Evolutionary conservation across 768 basidiomycete genomes (phyloP).

Genomic region (Pleurotus citrinopileatus): DNA sequence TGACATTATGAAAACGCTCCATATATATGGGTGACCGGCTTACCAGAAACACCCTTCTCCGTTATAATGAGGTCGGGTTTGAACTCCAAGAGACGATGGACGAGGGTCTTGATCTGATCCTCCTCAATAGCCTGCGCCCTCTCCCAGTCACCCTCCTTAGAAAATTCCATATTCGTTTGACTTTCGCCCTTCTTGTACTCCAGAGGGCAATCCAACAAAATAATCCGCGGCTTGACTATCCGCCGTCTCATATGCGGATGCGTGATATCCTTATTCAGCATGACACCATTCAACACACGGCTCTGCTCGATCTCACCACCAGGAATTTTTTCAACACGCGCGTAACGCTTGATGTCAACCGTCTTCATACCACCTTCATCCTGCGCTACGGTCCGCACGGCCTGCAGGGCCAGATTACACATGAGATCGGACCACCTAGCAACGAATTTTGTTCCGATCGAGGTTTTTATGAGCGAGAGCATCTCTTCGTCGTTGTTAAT

Average conservation of each 20-base stretch:
- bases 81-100: slow-evolving; percentile 83
- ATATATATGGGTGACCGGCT: slow-evolving; percentile 26
- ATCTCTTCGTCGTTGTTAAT: slow-evolving; percentile 83
- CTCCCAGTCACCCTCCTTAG: slow-evolving; percentile 91
- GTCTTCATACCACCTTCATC: slow-evolving; percentile 78
- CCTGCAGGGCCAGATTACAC: slow-evolving; percentile 92
- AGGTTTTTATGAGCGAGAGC: slow-evolving; percentile 96
- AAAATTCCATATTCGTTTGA: slow-evolving; percentile 98
- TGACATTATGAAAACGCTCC: no score
- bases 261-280: slow-evolving; percentile 99
- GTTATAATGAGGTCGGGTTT: slow-evolving; percentile 95
- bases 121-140: slow-evolving; percentile 93
- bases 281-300: slow-evolving; percentile 82
- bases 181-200: slow-evolving; percentile 99
- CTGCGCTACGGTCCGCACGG: slow-evolving; percentile 83
- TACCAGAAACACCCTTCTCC: slow-evolving; percentile 96
- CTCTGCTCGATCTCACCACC: slow-evolving; percentile 97
- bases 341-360: slow-evolving; percentile 98
- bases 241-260: slow-evolving; percentile 95
- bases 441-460: slow-evolving; percentile 98
- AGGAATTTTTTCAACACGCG: slow-evolving; percentile 94
- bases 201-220: slow-evolving; percentile 90
- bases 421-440: slow-evolving; percentile 96
- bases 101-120: slow-evolving; percentile 89
- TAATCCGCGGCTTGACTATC: slow-evolving; percentile 85